Evolutionary conservation across 768 basidiomycete genomes (phyloP), one percentile per base, ranked within the genome.

Genomic region (Russula ochroleuca): DNA sequence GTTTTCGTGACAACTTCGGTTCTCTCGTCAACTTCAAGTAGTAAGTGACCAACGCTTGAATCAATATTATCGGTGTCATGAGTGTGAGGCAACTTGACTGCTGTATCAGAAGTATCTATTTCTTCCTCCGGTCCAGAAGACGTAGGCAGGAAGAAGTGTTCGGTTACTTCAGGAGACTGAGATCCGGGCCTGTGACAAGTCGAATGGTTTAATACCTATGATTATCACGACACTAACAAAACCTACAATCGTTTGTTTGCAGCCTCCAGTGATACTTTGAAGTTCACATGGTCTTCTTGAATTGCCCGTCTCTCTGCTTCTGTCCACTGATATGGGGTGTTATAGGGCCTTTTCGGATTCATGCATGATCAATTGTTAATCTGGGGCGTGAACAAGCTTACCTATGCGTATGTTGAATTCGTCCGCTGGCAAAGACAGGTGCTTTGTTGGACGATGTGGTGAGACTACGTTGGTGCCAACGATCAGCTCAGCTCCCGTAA

Each of bases 191-290:
- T 56, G 23, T 11, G 56, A 43, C 8, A 23, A 31, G 33, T 50
- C 15, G 35, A 13, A 35, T 1, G 10, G 1, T 45, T 38, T 21
- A 43, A n/a, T 43, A 43, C 17, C 4, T 43, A 19, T 19, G 41
- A n/a, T n/a, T n/a, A n/a, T n/a, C 41, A 15, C 7, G 41, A 25
- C 13, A 15, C 33, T 10, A 37, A 11, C 5, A 33, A 35, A 17
- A 25, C 55, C 63, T 33, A 66, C 65, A 33, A 41, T 19, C 38
- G 35, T 28, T 56, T 37, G 38, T 57, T 59, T 19, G 57, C 58
- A 15, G 57, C 31, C 53, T 40, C 63, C 8, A 56, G 63, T 37
- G 65, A 60, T 13, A 33, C 41, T 48, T 64, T 53, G 45, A 57
- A 45, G 40, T 54, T 49, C 40, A 40, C 6, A 15, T 66, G 62